Conservation (phyloP, 768 basidiomycete genomes). For the Lepiota venenata region DNA sequence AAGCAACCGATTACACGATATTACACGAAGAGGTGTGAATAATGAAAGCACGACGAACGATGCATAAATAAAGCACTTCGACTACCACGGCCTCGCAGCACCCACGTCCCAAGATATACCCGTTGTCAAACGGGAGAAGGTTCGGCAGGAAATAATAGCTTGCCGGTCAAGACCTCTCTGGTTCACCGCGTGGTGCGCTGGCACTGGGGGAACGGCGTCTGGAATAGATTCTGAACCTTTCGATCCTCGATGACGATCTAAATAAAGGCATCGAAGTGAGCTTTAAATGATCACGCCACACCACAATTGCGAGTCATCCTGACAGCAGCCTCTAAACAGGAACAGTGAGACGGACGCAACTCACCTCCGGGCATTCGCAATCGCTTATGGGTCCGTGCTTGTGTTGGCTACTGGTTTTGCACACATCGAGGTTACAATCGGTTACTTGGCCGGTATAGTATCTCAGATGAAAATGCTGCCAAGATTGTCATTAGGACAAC, state of each 20-base stretch:
- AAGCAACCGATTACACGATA: not conserved
- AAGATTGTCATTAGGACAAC: conserved; percentile 11
- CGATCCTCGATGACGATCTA: conserved; percentile 40
- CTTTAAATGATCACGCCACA: not conserved
- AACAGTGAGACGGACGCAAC: conserved; percentile 6
- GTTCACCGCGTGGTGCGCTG: conserved; percentile 31
- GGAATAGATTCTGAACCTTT: conserved; percentile 46
- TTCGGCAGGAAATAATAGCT: not conserved
- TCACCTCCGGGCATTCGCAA: conserved; percentile 40
- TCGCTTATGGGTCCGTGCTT: conserved; percentile 41
- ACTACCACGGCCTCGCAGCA: conserved; percentile 11
- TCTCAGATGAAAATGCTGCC: conserved; percentile 46
- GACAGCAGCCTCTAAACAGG: not conserved
- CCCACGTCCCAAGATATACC: not conserved
- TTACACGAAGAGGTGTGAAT: not conserved
- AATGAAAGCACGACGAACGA: conserved; percentile 1
- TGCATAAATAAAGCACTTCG: conserved; percentile 5
- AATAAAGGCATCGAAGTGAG: conserved; percentile 14
- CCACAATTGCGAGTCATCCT: not conserved
- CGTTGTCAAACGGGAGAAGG: not conserved
- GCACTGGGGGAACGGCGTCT: conserved; percentile 39
- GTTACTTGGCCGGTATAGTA: conserved; percentile 42
- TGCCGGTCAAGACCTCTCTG: not conserved
- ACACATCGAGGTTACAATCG: conserved; percentile 35
- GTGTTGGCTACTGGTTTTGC: conserved; percentile 38